Base-by-base conservation (phyloP, 805 yeast genomes). In the Suhomyces canberraensis region DNA sequence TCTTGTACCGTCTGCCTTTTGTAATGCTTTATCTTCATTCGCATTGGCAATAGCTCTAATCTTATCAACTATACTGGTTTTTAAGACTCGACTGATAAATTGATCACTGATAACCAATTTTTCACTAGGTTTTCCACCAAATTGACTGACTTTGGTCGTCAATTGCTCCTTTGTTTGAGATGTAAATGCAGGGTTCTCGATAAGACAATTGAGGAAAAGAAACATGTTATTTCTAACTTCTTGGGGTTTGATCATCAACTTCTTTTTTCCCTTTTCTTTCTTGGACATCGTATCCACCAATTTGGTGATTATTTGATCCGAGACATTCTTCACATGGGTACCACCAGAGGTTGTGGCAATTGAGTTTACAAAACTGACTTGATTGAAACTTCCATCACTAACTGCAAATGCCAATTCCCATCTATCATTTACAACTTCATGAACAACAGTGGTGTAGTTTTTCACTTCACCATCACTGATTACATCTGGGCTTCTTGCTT, bases 301-400 rank as follows among this genome's bases (percentile, higher is more conserved):
- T 58, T 86, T 89, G 43, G 73, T 77, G 17, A 87, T 82, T 37
- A 93, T 75, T 64, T 90, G 87, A 58, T 91, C 96, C 4, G 95
- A 71, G 20, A 90, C 74, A 56, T 82, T 79, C 47, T 83, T 89
- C 24, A 89, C 95, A 59, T 93, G 98, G 0, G 98, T 85, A 50
- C 98, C 98, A 42, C 98, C 98, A 1, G 91, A 68, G 0, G 98
- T 91, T 0, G 98, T 93, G 0, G 98, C 98, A 57, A 93, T 93
- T 5, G 97, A 89, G 58, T 93, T 93, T 11, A 93, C 98, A 65
- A 93, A 93, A 24, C 97, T 90, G 29, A 93, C 93, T 60, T 93
- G 98, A 51, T 87, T 86, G 62, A 93, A 93, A 2, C 76, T 65
- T 3, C 90, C 91, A 52, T 89, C 96, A 29, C 97, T 85, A 4